A percentile compares a stretch with the other conserved stretches of the same genome.
Evolutionary conservation across 768 basidiomycete species (phyloP).

Genomic region (Cystobasidium onofrii): DNA sequence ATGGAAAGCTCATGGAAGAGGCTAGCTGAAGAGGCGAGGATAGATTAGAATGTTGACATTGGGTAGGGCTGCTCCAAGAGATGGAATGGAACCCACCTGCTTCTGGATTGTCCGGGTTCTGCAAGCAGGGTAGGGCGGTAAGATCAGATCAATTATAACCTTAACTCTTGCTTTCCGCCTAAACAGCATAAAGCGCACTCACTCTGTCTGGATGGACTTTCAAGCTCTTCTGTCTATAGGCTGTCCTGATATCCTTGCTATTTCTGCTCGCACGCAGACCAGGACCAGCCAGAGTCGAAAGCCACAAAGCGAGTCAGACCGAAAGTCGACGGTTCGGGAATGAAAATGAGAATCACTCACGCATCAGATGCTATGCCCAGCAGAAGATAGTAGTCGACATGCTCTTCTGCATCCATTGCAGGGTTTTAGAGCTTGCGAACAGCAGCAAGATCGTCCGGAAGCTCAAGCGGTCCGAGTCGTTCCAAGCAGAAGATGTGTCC

Average conservation of each 20-base stretch:
- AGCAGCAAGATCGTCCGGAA: neutral
- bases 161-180: neutral
- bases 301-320: neutral
- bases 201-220: constrained; percentile 42
- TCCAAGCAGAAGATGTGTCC: neutral
- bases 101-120: constrained; percentile 39
- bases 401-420: neutral
- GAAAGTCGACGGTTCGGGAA: neutral
- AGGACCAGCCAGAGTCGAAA: neutral
- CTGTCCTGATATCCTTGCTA: constrained; percentile 35
- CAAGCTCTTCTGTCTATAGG: constrained; percentile 39
- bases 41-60: neutral
- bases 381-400: constrained; percentile 39
- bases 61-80: neutral
- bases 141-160: neutral
- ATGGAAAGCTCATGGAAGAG: constrained; percentile 39
- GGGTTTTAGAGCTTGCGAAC: neutral
- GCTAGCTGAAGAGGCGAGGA: constrained; percentile 27
- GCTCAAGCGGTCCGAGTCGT: neutral
- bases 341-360: neutral
- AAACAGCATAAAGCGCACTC: neutral
- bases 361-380: constrained; percentile 35
- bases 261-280: neutral
- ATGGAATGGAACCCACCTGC: neutral
- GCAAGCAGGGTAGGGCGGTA: neutral